These are phyloP conservation scores for Takakia lepidozioides DNA, from an alignment of 225 moss, liverwort and hornwort species.

Conservation along the genomic window DNA sequence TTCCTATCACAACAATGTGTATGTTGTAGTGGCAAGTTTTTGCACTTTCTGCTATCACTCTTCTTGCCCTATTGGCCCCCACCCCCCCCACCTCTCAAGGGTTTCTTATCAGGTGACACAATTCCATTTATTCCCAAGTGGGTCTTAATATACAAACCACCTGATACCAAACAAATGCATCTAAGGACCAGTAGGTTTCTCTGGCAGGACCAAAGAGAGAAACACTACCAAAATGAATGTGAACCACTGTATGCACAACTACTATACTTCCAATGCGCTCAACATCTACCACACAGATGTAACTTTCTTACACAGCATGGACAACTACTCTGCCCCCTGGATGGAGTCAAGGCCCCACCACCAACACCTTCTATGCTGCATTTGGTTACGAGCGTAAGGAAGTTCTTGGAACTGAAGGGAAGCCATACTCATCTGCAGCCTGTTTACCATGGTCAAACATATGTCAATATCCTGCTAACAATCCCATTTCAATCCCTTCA, in stretches of 20 bases:
- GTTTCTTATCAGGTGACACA: too few species aligned
- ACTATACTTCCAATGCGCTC: background rate
- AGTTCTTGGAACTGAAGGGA: slow-evolving; percentile 74
- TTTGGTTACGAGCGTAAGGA: slow-evolving; percentile 63
- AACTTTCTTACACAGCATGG: slow-evolving; percentile 11
- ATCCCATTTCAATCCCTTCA: background rate
- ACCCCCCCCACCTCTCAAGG: too few species aligned
- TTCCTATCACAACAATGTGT: too few species aligned
- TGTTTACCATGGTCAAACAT: slow-evolving; percentile 24
- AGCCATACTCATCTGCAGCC: slow-evolving; percentile 83
- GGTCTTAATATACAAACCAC: slow-evolving; percentile 3
- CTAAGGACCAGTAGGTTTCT: background rate
- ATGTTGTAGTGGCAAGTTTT: too few species aligned
- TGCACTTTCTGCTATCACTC: too few species aligned
- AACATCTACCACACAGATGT: slow-evolving; percentile 23
- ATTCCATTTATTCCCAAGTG: background rate
- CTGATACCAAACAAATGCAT: background rate
- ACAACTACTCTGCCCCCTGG: background rate
- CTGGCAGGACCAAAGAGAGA: too few species aligned
- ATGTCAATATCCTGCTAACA: slow-evolving; percentile 23
- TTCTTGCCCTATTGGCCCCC: too few species aligned
- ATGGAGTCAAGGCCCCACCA: slow-evolving; percentile 3
- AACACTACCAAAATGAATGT: background rate
- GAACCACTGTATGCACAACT: slow-evolving; percentile 1
- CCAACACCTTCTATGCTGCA: slow-evolving; percentile 4